A percentile compares a stretch with the other conserved stretches of the same genome.
Evolutionary conservation across 116 monocot species (phyloP).

Genomic region (Posidonia oceanica): DNA sequence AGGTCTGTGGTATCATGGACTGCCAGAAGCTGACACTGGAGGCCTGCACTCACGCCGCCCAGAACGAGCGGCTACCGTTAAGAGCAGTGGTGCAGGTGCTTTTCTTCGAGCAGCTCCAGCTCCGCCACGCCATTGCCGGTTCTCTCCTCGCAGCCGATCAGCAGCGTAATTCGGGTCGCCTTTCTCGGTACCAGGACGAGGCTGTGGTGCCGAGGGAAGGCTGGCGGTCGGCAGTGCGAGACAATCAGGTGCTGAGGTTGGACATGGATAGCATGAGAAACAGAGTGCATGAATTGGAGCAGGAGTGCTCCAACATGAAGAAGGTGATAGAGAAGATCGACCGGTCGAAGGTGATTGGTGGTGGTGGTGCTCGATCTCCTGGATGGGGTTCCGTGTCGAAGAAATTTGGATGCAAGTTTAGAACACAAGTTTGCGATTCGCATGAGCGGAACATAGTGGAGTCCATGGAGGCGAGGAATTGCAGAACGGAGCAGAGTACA

Average conservation of each 20-base stretch:
- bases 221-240: conserved; percentile 37
- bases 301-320: conserved; percentile 76
- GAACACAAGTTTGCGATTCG: conserved; percentile 78
- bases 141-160: conserved; percentile 28
- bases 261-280: conserved; percentile 93
- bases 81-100: conserved; percentile 88
- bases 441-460: conserved; percentile 55
- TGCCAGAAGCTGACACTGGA: conserved; percentile 91
- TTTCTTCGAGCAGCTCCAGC: conserved; percentile 99
- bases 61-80: conserved; percentile 91
- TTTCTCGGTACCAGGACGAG: conserved; percentile 1
- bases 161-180: conserved; percentile 4
- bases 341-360: conserved; percentile 3
- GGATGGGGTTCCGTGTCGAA: conserved; percentile 23
- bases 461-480: conserved; percentile 17
- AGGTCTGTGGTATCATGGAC: conserved; percentile 61
- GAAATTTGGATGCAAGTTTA: conserved; percentile 72
- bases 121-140: conserved; percentile 74
- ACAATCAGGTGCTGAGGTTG: conserved; percentile 70
- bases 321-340: conserved; percentile 68
- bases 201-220: conserved; percentile 11
- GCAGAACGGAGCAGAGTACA: conserved; percentile 10
- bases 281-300: conserved; percentile 75
- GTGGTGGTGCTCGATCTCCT: not conserved
- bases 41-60: conserved; percentile 95